phyloP scores from a whole-genome alignment of 2,329 filamentous ascomycete species.

The Fusarium zealandicum region DNA sequence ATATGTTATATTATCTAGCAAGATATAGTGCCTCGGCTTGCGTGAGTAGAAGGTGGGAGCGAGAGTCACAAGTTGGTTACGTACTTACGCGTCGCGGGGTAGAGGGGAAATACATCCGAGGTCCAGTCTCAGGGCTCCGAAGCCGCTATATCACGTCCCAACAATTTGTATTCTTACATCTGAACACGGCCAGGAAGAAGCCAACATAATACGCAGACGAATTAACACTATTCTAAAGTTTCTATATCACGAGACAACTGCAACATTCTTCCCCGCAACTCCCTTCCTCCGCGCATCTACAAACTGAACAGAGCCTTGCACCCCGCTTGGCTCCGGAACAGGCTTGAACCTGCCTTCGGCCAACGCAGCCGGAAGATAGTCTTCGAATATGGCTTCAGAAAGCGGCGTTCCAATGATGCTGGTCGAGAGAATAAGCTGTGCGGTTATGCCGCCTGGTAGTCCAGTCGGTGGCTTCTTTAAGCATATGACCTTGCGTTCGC shows the following conservation, averaged over 20 bases:
- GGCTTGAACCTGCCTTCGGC: constrained; percentile 16
- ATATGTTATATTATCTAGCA: too few relatives aligned
- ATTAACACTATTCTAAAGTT: too few relatives aligned
- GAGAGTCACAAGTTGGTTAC: too few relatives aligned
- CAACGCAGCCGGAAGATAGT: constrained; percentile 21
- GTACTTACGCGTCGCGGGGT: background rate
- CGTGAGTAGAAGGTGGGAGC: background rate
- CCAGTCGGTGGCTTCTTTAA: constrained; percentile 2
- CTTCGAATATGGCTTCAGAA: constrained; percentile 21
- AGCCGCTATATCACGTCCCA: too few relatives aligned
- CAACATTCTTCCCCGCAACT: constrained; percentile 28
- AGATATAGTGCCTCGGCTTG: too few relatives aligned
- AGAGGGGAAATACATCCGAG: constrained; percentile 24
- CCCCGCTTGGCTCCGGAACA: constrained; percentile 16
- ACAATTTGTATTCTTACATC: too few relatives aligned
- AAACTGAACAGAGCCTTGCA: constrained; percentile 15
- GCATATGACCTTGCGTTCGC: constrained; percentile 20
- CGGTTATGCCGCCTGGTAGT: background rate
- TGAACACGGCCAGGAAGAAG: too few relatives aligned
- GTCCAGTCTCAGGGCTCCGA: background rate
- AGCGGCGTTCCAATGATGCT: constrained; percentile 21
- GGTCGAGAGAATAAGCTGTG: constrained; percentile 9
- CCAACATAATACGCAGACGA: too few relatives aligned
- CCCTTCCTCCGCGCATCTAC: constrained; percentile 17
- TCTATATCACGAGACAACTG: constrained; percentile 2